Evolutionary conservation across 2,329 filamentous ascomycete genomes (phyloP), one percentile per base, ranked within the genome.

Genomic region (Cercospora janseana): DNA sequence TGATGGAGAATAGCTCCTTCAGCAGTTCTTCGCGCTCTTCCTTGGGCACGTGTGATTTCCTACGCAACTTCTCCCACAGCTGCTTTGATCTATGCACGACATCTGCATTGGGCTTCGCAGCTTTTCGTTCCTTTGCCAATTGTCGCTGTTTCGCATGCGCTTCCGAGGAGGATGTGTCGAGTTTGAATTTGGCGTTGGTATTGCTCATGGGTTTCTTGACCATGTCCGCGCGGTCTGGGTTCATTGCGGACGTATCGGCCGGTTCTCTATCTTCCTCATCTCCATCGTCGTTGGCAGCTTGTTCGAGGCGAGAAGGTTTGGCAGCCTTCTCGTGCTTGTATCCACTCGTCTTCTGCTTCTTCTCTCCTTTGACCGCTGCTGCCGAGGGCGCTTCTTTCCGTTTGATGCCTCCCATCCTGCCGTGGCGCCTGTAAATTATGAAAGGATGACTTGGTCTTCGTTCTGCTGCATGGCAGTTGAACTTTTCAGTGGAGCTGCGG

Each of bases 81-180:
- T 96, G 95, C 78, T 98, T 98, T 46, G 88, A 87, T 55, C 90
- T 85, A 56, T 85, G 81, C 58, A 97, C 84, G 65, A 87, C 82
- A 68, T 97, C 91, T 66, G 92, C 90, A 60, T 97, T 85, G 18
- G 93, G 93, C 73, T 96, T 97, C 34, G 87, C 85, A 28, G 88
- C 85, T 76, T 91, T 96, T 61, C 94, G 88, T 68, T 97, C 92
- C 65, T 84, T 86, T 18, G 83, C 86, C 43, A 96, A 77, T 56
- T 86, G 86, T 71, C 92, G 95, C 73, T 98, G 93, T 71, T 95
- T 95, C 42, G 85, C 83, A 69, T 97, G 93, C 16, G 90, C 84
- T 77, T 98, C 93, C 66, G 85, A 85, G 8, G 81, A 85, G 6
- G 87, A 88, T 52, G 78, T 87, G 81, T 67, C 64, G 32, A 64